These are phyloP conservation scores for Prillingera fragicola DNA, from an alignment of 1,284 basidiomycete genomes.

Conservation along the genomic window DNA sequence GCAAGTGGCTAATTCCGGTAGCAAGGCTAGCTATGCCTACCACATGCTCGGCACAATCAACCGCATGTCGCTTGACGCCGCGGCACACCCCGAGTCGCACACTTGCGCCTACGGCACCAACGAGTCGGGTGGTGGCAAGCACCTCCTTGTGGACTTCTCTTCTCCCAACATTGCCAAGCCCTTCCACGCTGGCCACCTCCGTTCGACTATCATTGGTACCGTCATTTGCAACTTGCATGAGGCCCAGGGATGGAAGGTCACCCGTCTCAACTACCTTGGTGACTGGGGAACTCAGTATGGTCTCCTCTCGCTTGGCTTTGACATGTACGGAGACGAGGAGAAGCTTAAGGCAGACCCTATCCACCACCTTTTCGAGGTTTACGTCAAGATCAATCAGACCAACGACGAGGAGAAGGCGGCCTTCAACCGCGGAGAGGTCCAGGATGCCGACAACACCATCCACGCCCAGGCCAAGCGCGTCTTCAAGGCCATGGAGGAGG, in stretches of 20 bases:
- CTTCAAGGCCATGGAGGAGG: constrained; percentile 97
- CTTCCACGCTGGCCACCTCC: constrained; percentile 95
- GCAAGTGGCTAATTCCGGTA: constrained; percentile 11
- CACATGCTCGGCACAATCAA: constrained; percentile 78
- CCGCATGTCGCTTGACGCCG: constrained; percentile 53
- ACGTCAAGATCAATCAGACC: constrained; percentile 88
- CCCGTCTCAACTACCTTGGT: constrained; percentile 87
- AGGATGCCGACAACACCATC: constrained; percentile 48
- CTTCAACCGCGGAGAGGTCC: constrained; percentile 36
- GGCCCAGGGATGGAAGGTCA: constrained; percentile 86
- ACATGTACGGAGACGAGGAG: constrained; percentile 82
- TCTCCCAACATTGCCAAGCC: constrained; percentile 98
- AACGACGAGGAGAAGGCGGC: constrained; percentile 55
- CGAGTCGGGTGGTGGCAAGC: constrained; percentile 68
- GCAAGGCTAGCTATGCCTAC: constrained; percentile 60
- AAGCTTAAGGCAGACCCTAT: constrained; percentile 83
- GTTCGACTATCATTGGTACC: constrained; percentile 95
- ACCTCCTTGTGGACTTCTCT: constrained; percentile 70
- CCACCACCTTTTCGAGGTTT: constrained; percentile 88
- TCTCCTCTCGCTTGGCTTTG: constrained; percentile 85
- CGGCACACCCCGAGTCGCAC: constrained; percentile 29
- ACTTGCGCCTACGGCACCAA: constrained; percentile 68
- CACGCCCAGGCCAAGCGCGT: constrained; percentile 79
- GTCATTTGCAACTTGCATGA: constrained; percentile 90
- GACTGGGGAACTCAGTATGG: constrained; percentile 91